Evolutionary conservation across 2,329 filamentous ascomycete species (phyloP).

Genomic region (Fusarium piperis): DNA sequence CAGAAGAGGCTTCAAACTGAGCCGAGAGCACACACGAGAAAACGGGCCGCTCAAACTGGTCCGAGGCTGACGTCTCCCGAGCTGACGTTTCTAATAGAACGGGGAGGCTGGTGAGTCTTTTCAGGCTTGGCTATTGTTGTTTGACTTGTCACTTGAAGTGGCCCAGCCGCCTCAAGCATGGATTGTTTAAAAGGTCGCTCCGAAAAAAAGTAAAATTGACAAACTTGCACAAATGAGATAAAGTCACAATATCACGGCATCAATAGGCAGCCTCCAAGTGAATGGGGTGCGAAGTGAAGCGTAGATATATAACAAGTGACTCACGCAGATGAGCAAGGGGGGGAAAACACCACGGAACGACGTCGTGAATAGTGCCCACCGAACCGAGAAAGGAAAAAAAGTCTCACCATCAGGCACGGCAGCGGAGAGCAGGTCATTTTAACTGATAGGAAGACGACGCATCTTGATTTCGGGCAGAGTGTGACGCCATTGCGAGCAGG

Average conservation of each 20-base stretch:
- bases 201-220: slow-evolving; percentile 18
- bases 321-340: slow-evolving; percentile 40
- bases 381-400: slow-evolving; percentile 30
- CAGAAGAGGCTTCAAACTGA: slow-evolving; percentile 30
- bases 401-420: slow-evolving; percentile 25
- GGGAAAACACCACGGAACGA: slow-evolving; percentile 38
- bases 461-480: slow-evolving; percentile 22
- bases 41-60: neutral
- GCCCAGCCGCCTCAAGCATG: slow-evolving; percentile 39
- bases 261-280: slow-evolving; percentile 36
- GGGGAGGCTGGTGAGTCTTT: slow-evolving; percentile 10
- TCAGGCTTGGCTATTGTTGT: slow-evolving; percentile 24
- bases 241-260: slow-evolving; percentile 26
- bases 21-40: slow-evolving; percentile 24
- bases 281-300: slow-evolving; percentile 37
- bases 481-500: slow-evolving; percentile 42
- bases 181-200: slow-evolving; percentile 31
- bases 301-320: slow-evolving; percentile 39
- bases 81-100: slow-evolving; percentile 11
- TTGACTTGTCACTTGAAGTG: slow-evolving; percentile 33
- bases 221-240: slow-evolving; percentile 27
- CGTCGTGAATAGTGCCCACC: slow-evolving; percentile 38
- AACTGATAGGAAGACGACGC: slow-evolving; percentile 35
- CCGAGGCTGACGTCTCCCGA: slow-evolving; percentile 9
- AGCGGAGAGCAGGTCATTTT: slow-evolving; percentile 29